A percentile compares a stretch with the other conserved stretches of the same genome.
These are phyloP conservation scores for Globisporangium iwayamae DNA, from an alignment of 352 stramenopile genomes.

Conservation along the genomic window DNA sequence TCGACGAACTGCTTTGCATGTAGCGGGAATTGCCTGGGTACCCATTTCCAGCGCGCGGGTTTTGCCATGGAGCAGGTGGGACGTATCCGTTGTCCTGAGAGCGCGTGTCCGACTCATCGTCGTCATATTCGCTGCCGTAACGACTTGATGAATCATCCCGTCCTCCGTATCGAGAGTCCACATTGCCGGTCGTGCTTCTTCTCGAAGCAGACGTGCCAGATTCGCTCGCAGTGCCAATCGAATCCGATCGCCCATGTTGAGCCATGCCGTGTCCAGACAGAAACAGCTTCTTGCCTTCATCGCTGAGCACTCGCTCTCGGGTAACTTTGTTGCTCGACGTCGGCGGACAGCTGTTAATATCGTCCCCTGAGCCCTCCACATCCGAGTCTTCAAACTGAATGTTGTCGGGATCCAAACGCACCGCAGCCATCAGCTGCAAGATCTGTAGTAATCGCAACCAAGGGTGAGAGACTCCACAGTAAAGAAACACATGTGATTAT, in stretches of 20 bases:
- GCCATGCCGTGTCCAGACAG: conserved; percentile 44
- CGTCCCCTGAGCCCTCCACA: conserved; percentile 38
- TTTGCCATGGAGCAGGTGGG: conserved; percentile 27
- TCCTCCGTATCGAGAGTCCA: conserved; percentile 34
- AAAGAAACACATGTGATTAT: not conserved
- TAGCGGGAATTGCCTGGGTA: conserved; percentile 29
- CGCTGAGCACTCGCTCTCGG: conserved; percentile 72
- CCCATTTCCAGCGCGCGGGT: conserved; percentile 17
- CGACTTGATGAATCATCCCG: conserved; percentile 44
- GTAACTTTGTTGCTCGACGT: conserved; percentile 66
- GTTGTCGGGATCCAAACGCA: conserved; percentile 75
- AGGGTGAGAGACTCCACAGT: not conserved
- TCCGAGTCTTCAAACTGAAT: conserved; percentile 69
- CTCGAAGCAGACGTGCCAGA: conserved; percentile 16
- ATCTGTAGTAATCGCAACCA: conserved; percentile 27
- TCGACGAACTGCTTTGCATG: conserved; percentile 20
- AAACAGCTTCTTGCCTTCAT: conserved; percentile 85
- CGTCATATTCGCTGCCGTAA: conserved; percentile 53
- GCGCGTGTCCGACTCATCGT: conserved; percentile 51
- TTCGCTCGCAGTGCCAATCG: conserved; percentile 29
- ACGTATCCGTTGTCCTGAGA: conserved; percentile 52
- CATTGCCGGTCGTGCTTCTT: conserved; percentile 29
- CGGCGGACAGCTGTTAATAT: conserved; percentile 51
- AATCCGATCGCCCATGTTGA: conserved; percentile 23
- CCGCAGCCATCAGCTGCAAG: conserved; percentile 74